Percentiles rank a stretch among this genome's conserved stretches.
phyloP scores from a whole-genome alignment of 106 monocot genomes.

The Alisma plantagoaquatica region DNA sequence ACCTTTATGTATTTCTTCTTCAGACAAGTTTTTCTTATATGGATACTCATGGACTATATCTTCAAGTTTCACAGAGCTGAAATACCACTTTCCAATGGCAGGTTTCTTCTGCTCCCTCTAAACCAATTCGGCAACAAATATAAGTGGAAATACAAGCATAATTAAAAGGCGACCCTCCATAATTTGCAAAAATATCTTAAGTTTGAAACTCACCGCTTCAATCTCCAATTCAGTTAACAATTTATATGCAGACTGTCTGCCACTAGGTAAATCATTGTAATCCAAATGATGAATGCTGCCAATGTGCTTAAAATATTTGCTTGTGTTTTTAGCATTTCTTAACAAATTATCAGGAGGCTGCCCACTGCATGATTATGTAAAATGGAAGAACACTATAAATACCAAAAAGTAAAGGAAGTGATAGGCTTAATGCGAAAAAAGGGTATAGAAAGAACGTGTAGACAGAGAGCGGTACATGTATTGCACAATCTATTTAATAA shows the following conservation, averaged over 20 bases:
- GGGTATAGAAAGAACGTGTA: too few species aligned
- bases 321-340: slow-evolving; percentile 65
- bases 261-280: slow-evolving; percentile 17
- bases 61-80: slow-evolving; percentile 61
- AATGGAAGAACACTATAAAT: too few species aligned
- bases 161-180: neutral
- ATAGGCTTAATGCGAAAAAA: too few species aligned
- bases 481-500: neutral
- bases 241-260: slow-evolving; percentile 33
- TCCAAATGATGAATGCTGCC: slow-evolving; percentile 54
- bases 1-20: slow-evolving; percentile 82
- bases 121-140: slow-evolving; percentile 3
- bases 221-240: slow-evolving; percentile 73
- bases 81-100: slow-evolving; percentile 73
- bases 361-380: slow-evolving; percentile 37
- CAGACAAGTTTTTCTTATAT: slow-evolving; percentile 54
- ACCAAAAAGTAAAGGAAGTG: too few species aligned
- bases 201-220: slow-evolving; percentile 65
- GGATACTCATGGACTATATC: slow-evolving; percentile 79
- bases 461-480: too few species aligned
- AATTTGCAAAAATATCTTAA: neutral
- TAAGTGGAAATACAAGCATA: slow-evolving; percentile 6
- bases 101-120: slow-evolving; percentile 74
- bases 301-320: slow-evolving; percentile 75
- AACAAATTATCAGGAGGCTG: slow-evolving; percentile 90